Evolutionary conservation across 495 filamentous ascomycete genomes (phyloP).

Genomic region (Xylaria acuta): DNA sequence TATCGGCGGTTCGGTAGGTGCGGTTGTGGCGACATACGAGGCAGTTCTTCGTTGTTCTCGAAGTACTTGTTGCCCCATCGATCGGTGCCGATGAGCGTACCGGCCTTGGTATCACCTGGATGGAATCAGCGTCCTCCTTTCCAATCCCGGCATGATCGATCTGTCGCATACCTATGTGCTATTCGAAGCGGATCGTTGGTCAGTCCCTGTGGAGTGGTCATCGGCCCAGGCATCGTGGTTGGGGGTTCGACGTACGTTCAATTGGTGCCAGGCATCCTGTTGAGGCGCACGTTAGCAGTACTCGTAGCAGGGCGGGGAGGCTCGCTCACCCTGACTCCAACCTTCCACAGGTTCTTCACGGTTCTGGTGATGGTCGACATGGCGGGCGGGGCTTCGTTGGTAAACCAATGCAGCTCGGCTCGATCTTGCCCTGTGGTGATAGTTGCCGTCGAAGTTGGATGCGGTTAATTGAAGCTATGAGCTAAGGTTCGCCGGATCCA

Average conservation of each 20-base stretch:
- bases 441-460: constrained; percentile 16
- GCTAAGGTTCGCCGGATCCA: not conserved
- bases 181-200: constrained; percentile 36
- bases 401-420: not conserved
- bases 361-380: constrained; percentile 96
- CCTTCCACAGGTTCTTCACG: constrained; percentile 80
- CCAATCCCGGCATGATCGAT: not conserved
- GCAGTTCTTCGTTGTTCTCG: constrained; percentile 95
- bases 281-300: constrained; percentile 31
- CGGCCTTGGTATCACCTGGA: constrained; percentile 94
- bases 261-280: constrained; percentile 88
- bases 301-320: not conserved
- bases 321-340: constrained; percentile 79
- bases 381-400: constrained; percentile 52
- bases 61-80: constrained; percentile 96
- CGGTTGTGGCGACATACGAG: constrained; percentile 62
- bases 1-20: not conserved
- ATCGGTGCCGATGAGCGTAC: constrained; percentile 83
- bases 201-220: constrained; percentile 38
- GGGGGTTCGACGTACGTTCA: constrained; percentile 76
- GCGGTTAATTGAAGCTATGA: constrained; percentile 17
- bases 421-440: constrained; percentile 20
- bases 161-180: constrained; percentile 69
- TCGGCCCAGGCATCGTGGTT: constrained; percentile 5
- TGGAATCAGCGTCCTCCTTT: constrained; percentile 40